A percentile compares a stretch with the other conserved stretches of the same genome.
Evolutionary conservation across 2,329 filamentous ascomycete genomes (phyloP).

Genomic region (Colletotrichum cereale): DNA sequence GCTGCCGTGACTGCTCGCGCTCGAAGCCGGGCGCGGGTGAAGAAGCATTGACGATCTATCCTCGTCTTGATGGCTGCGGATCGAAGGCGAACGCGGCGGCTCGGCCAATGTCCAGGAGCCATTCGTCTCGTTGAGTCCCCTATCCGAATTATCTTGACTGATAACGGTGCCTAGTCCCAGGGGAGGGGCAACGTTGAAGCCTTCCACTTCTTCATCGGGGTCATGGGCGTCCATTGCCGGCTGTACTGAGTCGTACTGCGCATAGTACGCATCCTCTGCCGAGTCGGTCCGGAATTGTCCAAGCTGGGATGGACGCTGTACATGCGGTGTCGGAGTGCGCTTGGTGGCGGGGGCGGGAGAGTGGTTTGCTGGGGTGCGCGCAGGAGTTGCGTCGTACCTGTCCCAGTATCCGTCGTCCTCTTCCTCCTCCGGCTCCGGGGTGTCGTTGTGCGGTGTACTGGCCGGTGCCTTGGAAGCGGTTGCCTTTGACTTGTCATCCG

Average conservation of each 20-base stretch:
- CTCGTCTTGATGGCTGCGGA: slow-evolving; percentile 48
- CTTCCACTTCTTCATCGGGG: slow-evolving; percentile 74
- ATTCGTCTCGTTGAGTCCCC: slow-evolving; percentile 52
- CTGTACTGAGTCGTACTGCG: slow-evolving; percentile 82
- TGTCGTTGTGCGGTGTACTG: slow-evolving; percentile 36
- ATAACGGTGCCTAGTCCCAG: slow-evolving; percentile 46
- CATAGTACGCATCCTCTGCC: slow-evolving; percentile 79
- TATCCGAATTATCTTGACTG: slow-evolving; percentile 43
- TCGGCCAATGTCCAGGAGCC: slow-evolving; percentile 61
- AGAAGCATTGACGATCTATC: slow-evolving; percentile 55
- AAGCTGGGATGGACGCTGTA: slow-evolving; percentile 42
- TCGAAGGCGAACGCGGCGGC: slow-evolving; percentile 54
- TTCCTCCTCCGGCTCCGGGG: slow-evolving; percentile 60
- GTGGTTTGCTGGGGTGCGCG: slow-evolving; percentile 58
- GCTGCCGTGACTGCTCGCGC: slow-evolving; percentile 67
- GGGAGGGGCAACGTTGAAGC: slow-evolving; percentile 50
- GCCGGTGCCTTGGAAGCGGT: slow-evolving; percentile 32
- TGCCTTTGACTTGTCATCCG: slow-evolving; percentile 48
- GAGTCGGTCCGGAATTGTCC: slow-evolving; percentile 48
- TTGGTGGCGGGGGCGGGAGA: slow-evolving; percentile 70
- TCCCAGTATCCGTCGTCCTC: slow-evolving; percentile 87
- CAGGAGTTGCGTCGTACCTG: slow-evolving; percentile 79
- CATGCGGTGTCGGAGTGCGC: slow-evolving; percentile 70
- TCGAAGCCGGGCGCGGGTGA: slow-evolving; percentile 71
- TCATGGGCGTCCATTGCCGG: slow-evolving; percentile 85